Percentiles rank a stretch among this genome's conserved stretches.
Conservation (phyloP, 2,329 filamentous ascomycete genomes). For the Erysiphe pisi region DNA sequence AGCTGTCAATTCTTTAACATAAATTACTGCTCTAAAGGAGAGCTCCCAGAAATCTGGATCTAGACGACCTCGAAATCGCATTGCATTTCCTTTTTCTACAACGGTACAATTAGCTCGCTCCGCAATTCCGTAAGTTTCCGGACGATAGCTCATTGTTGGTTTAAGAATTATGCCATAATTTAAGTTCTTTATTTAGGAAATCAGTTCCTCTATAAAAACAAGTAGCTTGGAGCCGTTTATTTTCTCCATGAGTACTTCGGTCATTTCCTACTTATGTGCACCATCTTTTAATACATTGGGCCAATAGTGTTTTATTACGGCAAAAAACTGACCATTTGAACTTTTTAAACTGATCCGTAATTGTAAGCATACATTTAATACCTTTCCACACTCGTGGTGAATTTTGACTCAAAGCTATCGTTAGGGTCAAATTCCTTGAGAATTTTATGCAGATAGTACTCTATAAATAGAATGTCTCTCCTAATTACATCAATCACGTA, state of each 20-base stretch:
- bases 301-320: background rate
- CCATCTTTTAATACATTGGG: slow-evolving; percentile 18
- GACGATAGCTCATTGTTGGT: background rate
- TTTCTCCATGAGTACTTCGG: background rate
- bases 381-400: too few relatives aligned
- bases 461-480: too few relatives aligned
- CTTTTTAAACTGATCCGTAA: too few relatives aligned
- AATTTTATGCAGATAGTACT: too few relatives aligned
- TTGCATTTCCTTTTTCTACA: slow-evolving; percentile 13
- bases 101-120: background rate
- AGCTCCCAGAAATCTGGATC: slow-evolving; percentile 14
- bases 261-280: background rate
- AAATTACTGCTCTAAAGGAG: slow-evolving; percentile 15
- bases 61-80: background rate
- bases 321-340: too few relatives aligned
- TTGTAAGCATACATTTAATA: too few relatives aligned
- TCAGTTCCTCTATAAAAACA: background rate
- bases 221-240: background rate
- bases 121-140: background rate
- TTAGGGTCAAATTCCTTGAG: too few relatives aligned
- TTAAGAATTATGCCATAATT: slow-evolving; percentile 11
- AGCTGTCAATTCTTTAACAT: background rate
- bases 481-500: too few relatives aligned
- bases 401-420: too few relatives aligned
- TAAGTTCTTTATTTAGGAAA: slow-evolving; percentile 6